Percentiles rank a stretch among this genome's conserved stretches.
Evolutionary conservation across 345 rosid species (phyloP).

Genomic region (Clausena lansium): DNA sequence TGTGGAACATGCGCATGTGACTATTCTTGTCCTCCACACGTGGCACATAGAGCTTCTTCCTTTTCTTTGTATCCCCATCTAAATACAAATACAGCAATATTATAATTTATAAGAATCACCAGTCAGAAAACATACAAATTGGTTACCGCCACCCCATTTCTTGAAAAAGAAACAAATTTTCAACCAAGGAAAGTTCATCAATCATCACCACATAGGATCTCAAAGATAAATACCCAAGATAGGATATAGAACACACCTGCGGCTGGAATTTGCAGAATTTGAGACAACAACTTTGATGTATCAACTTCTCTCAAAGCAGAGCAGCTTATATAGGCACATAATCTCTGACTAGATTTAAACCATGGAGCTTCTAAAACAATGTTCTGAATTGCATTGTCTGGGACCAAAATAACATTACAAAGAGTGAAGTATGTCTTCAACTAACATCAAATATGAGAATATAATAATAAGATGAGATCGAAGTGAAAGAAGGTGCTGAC

Average conservation of each 20-base stretch:
- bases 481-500: slow-evolving; percentile 20
- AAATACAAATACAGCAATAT: slow-evolving; percentile 5
- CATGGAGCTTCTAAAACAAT: slow-evolving; percentile 73
- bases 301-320: slow-evolving; percentile 80
- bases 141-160: neutral
- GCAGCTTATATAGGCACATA: slow-evolving; percentile 93
- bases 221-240: neutral
- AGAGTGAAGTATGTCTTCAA: neutral
- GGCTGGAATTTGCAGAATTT: slow-evolving; percentile 45
- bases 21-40: slow-evolving; percentile 92
- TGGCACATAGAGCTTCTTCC: slow-evolving; percentile 82
- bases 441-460: neutral
- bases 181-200: neutral
- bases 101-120: neutral
- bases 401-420: slow-evolving; percentile 2
- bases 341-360: slow-evolving; percentile 70
- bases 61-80: slow-evolving; percentile 35
- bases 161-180: neutral
- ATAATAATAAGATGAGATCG: neutral
- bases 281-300: slow-evolving; percentile 55
- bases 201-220: neutral
- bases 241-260: slow-evolving; percentile 23
- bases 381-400: slow-evolving; percentile 71
- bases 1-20: slow-evolving; percentile 83
- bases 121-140: neutral